A percentile compares a stretch with the other conserved stretches of the same genome.
Conservation (phyloP, 768 basidiomycete species). For the Tulasnella sp. region DNA sequence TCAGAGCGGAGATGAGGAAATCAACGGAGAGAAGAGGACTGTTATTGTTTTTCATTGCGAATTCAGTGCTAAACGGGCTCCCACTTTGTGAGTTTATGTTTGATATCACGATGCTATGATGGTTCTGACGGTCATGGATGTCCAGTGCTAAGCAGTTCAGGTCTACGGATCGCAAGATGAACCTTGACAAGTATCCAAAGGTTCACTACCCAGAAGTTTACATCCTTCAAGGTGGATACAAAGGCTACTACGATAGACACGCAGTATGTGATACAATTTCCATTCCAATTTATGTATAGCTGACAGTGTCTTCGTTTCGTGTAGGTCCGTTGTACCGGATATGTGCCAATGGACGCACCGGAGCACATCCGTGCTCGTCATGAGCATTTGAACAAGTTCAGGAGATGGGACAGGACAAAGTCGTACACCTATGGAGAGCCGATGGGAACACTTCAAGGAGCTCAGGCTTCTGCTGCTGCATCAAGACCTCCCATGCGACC, state of each 20-base stretch:
- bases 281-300: background rate
- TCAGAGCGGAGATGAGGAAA: constrained; percentile 23
- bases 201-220: constrained; percentile 96
- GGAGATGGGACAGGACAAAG: constrained; percentile 80
- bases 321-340: constrained; percentile 57
- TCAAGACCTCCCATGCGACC: no score
- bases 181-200: constrained; percentile 79
- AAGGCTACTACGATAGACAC: constrained; percentile 63
- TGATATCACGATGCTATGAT: constrained; percentile 8
- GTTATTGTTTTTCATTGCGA: constrained; percentile 96
- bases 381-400: constrained; percentile 84
- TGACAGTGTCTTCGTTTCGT: background rate
- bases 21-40: constrained; percentile 48
- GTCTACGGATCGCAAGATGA: constrained; percentile 76
- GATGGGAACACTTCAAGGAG: no score
- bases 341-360: constrained; percentile 94
- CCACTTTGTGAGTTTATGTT: constrained; percentile 66
- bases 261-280: constrained; percentile 25
- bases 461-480: no score
- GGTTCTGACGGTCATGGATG: background rate
- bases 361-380: constrained; percentile 63
- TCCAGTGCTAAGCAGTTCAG: constrained; percentile 84
- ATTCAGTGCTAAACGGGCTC: constrained; percentile 88
- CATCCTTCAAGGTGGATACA: constrained; percentile 93
- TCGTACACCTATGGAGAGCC: constrained; percentile 88